These are phyloP conservation scores for Hortaea werneckii DNA, from an alignment of 2,329 filamentous ascomycete genomes.

Conservation along the genomic window DNA sequence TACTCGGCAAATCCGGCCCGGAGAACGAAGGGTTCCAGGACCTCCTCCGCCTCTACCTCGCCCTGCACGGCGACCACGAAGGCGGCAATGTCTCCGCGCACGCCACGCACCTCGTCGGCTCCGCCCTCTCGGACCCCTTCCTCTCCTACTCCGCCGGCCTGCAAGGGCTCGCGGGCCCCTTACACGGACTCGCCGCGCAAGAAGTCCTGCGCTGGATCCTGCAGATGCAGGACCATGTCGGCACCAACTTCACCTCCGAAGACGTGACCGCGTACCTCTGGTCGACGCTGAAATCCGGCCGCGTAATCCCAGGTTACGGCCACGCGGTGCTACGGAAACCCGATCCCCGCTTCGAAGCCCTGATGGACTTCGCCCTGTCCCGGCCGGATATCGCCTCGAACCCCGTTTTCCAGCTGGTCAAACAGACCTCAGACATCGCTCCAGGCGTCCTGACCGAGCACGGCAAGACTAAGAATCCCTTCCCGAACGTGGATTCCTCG, in stretches of 20 bases:
- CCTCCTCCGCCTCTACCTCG: constrained; percentile 83
- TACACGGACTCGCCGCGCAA: constrained; percentile 88
- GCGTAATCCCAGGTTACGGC: constrained; percentile 89
- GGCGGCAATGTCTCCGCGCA: constrained; percentile 97
- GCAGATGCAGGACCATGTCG: constrained; percentile 87
- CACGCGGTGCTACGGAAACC: constrained; percentile 95
- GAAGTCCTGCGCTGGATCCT: constrained; percentile 95
- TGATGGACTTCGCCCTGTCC: constrained; percentile 88
- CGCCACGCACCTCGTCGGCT: constrained; percentile 87
- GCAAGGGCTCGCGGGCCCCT: constrained; percentile 86
- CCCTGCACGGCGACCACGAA: constrained; percentile 95
- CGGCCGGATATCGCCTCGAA: constrained; percentile 77
- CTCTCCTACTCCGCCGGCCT: constrained; percentile 92
- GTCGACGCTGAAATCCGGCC: constrained; percentile 84
- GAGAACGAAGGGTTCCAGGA: constrained; percentile 94
- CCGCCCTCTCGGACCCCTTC: constrained; percentile 88
- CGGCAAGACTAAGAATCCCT: constrained; percentile 62
- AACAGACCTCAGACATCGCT: constrained; percentile 85
- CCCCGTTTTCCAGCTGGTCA: constrained; percentile 87
- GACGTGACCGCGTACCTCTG: constrained; percentile 87
- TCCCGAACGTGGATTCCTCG: constrained; percentile 89
- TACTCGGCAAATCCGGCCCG: constrained; percentile 82
- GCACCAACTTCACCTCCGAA: constrained; percentile 62
- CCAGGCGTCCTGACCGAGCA: constrained; percentile 86
- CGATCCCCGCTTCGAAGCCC: constrained; percentile 87